Percentiles rank a stretch among this genome's conserved stretches.
Evolutionary conservation across 2,329 filamentous ascomycete species (phyloP).

Genomic region (Graphium sp.): DNA sequence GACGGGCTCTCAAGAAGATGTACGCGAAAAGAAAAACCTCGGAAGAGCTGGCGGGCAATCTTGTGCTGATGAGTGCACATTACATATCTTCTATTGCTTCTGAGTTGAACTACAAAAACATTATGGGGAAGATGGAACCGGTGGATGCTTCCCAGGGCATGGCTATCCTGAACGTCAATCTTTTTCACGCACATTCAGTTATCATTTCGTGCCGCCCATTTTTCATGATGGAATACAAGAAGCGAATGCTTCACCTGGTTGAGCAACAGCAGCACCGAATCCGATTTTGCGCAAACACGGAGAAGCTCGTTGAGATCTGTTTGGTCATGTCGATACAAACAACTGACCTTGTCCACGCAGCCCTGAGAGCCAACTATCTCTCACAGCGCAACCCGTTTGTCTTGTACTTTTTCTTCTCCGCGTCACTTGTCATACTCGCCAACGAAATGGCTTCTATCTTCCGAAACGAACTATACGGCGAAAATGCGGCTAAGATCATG

Average conservation of each 20-base stretch:
- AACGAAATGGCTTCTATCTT: slow-evolving; percentile 38
- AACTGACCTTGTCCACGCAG: slow-evolving; percentile 26
- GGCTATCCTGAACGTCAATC: slow-evolving; percentile 42
- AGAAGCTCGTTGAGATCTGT: slow-evolving; percentile 31
- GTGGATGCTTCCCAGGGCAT: slow-evolving; percentile 23
- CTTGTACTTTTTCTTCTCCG: slow-evolving; percentile 41
- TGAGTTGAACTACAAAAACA: slow-evolving; percentile 25
- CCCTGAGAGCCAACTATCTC: slow-evolving; percentile 24
- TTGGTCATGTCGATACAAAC: slow-evolving; percentile 31
- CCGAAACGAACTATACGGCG: slow-evolving; percentile 20
- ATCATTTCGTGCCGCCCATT: slow-evolving; percentile 48
- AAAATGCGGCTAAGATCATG: slow-evolving; percentile 24
- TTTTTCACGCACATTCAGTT: slow-evolving; percentile 45
- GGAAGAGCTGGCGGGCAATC: slow-evolving; percentile 37
- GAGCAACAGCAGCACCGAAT: no score
- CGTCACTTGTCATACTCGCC: slow-evolving; percentile 34
- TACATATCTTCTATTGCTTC: no score
- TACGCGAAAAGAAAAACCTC: slow-evolving; percentile 44
- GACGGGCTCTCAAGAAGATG: no score
- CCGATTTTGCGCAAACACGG: slow-evolving; percentile 17
- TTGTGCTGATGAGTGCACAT: no score
- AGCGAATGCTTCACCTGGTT: slow-evolving; percentile 10
- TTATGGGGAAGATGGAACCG: slow-evolving; percentile 4
- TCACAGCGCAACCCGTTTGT: slow-evolving; percentile 37
- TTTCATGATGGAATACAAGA: slow-evolving; percentile 38